These are phyloP conservation scores for Arthrinium phaeospermum DNA, from an alignment of 2,329 filamentous ascomycete genomes.

Conservation along the genomic window DNA sequence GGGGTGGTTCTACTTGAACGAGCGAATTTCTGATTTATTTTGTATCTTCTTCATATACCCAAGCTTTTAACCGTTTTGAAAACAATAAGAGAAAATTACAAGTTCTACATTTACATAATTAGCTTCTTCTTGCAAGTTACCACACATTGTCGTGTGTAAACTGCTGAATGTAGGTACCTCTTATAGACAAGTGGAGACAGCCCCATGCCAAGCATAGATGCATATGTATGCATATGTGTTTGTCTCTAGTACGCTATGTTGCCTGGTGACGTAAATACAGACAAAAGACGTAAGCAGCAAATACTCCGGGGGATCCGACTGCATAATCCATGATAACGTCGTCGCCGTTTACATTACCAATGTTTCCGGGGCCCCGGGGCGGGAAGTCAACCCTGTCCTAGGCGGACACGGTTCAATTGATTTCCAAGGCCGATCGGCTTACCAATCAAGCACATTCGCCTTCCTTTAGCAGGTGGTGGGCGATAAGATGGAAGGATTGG, in stretches of 20 bases:
- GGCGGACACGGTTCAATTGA: neutral
- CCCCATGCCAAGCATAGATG: neutral
- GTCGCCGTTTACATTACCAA: neutral
- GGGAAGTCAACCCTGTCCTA: neutral
- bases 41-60: conserved; percentile 9
- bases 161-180: neutral
- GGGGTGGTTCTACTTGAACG: conserved; percentile 25
- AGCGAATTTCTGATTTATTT: conserved; percentile 1
- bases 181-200: neutral
- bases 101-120: neutral
- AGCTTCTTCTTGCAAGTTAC: neutral
- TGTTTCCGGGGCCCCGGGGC: neutral
- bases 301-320: neutral
- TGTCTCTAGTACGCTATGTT: neutral
- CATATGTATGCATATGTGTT: neutral
- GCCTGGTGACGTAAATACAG: neutral
- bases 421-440: neutral
- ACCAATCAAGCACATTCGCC: conserved; percentile 10
- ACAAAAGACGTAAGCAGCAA: neutral
- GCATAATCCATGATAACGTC: conserved; percentile 2
- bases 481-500: neutral
- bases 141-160: too few relatives aligned
- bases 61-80: conserved; percentile 14
- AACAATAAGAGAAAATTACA: neutral
- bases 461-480: neutral